Base-by-base conservation (phyloP, 1,284 basidiomycete genomes). In the Sporisorium reilianum region DNA sequence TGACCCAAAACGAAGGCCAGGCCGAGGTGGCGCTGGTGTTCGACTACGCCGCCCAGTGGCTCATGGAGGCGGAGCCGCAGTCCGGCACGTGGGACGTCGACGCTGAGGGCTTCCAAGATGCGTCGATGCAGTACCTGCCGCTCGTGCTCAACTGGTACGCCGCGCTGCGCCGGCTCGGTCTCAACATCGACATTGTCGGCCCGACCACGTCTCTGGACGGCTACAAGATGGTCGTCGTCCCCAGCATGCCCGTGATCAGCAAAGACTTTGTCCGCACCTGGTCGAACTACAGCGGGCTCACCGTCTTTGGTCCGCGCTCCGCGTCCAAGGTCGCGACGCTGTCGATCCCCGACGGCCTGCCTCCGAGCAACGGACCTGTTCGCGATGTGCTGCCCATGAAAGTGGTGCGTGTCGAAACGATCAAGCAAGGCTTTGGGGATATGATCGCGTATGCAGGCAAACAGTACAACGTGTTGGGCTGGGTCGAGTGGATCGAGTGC, bases 401-500 rank as follows among this genome's bases (percentile, higher is more conserved):
- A 26, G 73, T 78, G 18, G 46, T 41, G 1, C 67, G 76, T 5
- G 71, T 75, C 40, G 76, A 78, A 55, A 66, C 65, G 9, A 63
- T 69, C 56, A 63, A 64, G 49, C 49, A 56, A 28, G 69, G 68
- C 10, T 67, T 73, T 48, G 64, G 70, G 10, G 70, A 73, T 42
- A 59, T 56, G 60, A 67, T 73, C 45, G 53, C 70, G 22, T 73
- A 73, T 50, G n/a, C 26, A 9, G 74, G 63, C 22, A 10, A 59
- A 41, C 45, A 63, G 53, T 76, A 76, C 64, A 60, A 64, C 57
- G 66, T 76, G 12, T 61, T 56, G 9, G 62, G 64, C 23, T 78
- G 76, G 76, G 58, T 64, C 32, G 76, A 78, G 30, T 78, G 76
- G 76, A 64, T 78, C 57, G 64, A 76, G 38, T 78, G 76, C 58